A percentile compares a stretch with the other conserved stretches of the same genome.
phyloP scores from a whole-genome alignment of 2,329 filamentous ascomycete species.

The Paramyrothecium sp. region DNA sequence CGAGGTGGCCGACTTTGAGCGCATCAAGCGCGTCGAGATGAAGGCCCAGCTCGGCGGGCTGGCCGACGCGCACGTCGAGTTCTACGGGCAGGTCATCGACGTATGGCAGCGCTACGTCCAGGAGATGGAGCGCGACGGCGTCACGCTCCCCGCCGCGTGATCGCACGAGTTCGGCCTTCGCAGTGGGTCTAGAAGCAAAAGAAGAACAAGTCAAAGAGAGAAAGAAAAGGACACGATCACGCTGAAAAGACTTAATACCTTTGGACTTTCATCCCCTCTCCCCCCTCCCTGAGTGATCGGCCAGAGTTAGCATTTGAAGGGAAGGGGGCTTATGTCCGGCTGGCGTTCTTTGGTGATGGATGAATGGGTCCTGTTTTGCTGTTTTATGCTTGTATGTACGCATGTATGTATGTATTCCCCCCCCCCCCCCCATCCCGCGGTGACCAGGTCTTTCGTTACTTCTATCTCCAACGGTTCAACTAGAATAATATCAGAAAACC shows the following conservation, averaged over 20 bases:
- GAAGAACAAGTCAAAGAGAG: conserved; percentile 2
- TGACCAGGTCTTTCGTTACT: no score
- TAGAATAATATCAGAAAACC: no score
- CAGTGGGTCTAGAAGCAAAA: conserved; percentile 1
- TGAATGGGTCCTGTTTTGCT: no score
- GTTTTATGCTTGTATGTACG: no score
- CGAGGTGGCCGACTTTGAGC: conserved; percentile 91
- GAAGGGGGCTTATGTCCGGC: no score
- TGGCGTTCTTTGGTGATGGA: no score
- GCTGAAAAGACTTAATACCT: neutral
- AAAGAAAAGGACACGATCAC: conserved; percentile 6
- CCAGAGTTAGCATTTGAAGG: no score
- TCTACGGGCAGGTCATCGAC: conserved; percentile 76
- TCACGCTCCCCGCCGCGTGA: conserved; percentile 9
- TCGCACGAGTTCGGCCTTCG: neutral
- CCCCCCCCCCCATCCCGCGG: no score
- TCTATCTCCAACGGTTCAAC: no score
- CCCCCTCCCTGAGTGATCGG: no score
- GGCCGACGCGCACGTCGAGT: conserved; percentile 81
- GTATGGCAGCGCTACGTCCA: conserved; percentile 89
- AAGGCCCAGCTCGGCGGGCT: conserved; percentile 80
- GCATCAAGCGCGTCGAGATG: conserved; percentile 94
- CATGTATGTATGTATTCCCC: no score
- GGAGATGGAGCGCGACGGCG: conserved; percentile 75
- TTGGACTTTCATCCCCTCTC: no score